Conservation (phyloP, 371 early-diverging fungal species). For the Mucor saturninus region DNA sequence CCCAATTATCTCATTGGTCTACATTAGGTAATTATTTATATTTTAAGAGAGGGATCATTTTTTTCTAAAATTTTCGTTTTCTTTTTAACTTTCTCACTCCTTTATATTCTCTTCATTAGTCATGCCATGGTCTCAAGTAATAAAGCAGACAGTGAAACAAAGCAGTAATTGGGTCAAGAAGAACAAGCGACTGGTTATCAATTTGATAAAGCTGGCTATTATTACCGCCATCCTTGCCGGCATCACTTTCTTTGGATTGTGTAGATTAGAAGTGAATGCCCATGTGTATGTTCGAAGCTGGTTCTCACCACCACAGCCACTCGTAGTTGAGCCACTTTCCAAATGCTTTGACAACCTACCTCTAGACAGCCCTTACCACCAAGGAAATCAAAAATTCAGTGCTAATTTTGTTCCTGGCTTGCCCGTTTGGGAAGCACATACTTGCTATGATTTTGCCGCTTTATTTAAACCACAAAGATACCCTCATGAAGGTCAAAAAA, state of each 20-base stretch:
- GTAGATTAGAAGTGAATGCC: slow-evolving; percentile 46
- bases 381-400: slow-evolving; percentile 27
- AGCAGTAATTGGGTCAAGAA: slow-evolving; percentile 18
- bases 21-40: no score
- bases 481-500: slow-evolving; percentile 20
- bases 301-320: slow-evolving; percentile 38
- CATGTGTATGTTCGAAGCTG: slow-evolving; percentile 49
- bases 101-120: neutral
- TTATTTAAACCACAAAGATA: slow-evolving; percentile 28
- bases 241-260: slow-evolving; percentile 28
- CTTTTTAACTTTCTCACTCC: slow-evolving; percentile 5
- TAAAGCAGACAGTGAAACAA: slow-evolving; percentile 13
- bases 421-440: slow-evolving; percentile 46
- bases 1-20: no score
- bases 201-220: slow-evolving; percentile 20
- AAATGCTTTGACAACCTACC: slow-evolving; percentile 35
- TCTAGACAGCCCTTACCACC: slow-evolving; percentile 30
- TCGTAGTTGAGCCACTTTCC: slow-evolving; percentile 36
- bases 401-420: slow-evolving; percentile 46
- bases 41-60: neutral
- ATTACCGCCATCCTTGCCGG: slow-evolving; percentile 3
- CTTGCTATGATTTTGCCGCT: slow-evolving; percentile 56
- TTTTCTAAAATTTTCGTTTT: neutral
- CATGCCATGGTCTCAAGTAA: slow-evolving; percentile 20
- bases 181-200: slow-evolving; percentile 19